Percentiles rank a stretch among this genome's conserved stretches.
Evolutionary conservation across 495 filamentous ascomycete species (phyloP).

Genomic region (Aspergillus ostianus): DNA sequence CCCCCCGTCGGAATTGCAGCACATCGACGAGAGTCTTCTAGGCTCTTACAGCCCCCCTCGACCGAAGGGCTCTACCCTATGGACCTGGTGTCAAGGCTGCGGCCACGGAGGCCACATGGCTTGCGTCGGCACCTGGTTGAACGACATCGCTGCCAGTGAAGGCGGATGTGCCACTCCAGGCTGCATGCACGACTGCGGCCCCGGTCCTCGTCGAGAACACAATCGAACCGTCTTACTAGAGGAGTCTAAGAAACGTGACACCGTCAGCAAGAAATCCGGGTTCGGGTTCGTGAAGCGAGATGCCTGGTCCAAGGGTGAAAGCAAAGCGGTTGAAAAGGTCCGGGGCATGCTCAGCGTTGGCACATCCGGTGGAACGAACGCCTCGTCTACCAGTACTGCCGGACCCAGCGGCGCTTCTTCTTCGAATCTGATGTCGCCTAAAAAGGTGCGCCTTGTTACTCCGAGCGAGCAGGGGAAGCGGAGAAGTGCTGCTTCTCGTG

Average conservation of each 20-base stretch:
- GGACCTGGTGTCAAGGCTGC: slow-evolving; percentile 73
- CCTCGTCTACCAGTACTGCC: slow-evolving; percentile 20
- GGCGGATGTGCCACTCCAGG: slow-evolving; percentile 74
- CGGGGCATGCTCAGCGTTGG: slow-evolving; percentile 43
- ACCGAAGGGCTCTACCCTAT: slow-evolving; percentile 43
- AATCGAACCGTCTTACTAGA: slow-evolving; percentile 34
- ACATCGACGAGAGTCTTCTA: slow-evolving; percentile 8
- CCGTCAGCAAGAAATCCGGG: slow-evolving; percentile 34
- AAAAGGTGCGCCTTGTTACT: slow-evolving; percentile 45
- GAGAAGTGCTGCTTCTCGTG: slow-evolving; percentile 22
- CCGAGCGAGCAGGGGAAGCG: slow-evolving; percentile 41
- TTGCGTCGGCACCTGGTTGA: slow-evolving; percentile 68
- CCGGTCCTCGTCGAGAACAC: slow-evolving; percentile 55
- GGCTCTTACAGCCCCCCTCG: slow-evolving; percentile 23
- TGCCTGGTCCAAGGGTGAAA: slow-evolving; percentile 42
- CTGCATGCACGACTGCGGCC: slow-evolving; percentile 70
- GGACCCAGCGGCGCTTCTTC: slow-evolving; percentile 23
- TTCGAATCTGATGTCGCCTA: slow-evolving; percentile 40
- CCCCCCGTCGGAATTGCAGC: slow-evolving; percentile 24
- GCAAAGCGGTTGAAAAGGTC: slow-evolving; percentile 48
- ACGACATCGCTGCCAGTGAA: slow-evolving; percentile 52
- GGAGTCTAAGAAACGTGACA: slow-evolving; percentile 40
- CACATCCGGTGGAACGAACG: slow-evolving; percentile 22
- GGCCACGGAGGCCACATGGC: slow-evolving; percentile 71
- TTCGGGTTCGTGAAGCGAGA: slow-evolving; percentile 43